phyloP scores from a whole-genome alignment of 495 filamentous ascomycete species.

The Alectoria sarmentosa region DNA sequence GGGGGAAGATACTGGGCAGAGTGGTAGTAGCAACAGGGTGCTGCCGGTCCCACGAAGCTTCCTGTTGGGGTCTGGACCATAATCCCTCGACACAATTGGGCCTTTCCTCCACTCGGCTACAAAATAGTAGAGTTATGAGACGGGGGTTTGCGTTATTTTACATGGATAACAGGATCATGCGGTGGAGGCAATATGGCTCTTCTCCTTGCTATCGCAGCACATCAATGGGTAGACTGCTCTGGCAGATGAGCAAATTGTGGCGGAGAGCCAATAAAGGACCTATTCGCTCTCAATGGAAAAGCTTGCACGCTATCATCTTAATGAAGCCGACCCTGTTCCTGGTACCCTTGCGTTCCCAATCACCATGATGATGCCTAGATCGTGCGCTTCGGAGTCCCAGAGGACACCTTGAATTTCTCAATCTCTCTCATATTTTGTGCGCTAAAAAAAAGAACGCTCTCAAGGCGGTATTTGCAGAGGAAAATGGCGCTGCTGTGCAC shows the following conservation, averaged over 20 bases:
- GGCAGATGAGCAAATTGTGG: too few species aligned
- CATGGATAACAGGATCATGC: background rate
- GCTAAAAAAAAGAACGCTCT: background rate
- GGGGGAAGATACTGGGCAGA: background rate
- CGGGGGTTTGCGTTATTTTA: background rate
- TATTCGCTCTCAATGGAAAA: background rate
- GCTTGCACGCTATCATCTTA: background rate
- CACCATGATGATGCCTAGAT: background rate
- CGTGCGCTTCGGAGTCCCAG: background rate
- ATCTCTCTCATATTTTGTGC: background rate
- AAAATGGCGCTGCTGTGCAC: background rate
- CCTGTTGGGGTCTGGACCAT: background rate
- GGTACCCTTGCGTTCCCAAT: background rate
- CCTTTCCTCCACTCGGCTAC: background rate
- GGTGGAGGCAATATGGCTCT: background rate
- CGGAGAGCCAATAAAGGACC: too few species aligned
- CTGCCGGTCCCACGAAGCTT: slow-evolving; percentile 3
- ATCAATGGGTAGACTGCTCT: background rate
- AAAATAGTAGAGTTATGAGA: background rate
- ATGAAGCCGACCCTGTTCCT: too few species aligned
- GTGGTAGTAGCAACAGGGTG: background rate
- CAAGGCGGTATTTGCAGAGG: background rate
- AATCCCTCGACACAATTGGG: background rate
- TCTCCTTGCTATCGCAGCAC: background rate
- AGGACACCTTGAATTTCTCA: too few species aligned